Evolutionary conservation across 2,329 filamentous ascomycete genomes (phyloP), one percentile per base, ranked within the genome.

Genomic region (Thyridium curvatum): DNA sequence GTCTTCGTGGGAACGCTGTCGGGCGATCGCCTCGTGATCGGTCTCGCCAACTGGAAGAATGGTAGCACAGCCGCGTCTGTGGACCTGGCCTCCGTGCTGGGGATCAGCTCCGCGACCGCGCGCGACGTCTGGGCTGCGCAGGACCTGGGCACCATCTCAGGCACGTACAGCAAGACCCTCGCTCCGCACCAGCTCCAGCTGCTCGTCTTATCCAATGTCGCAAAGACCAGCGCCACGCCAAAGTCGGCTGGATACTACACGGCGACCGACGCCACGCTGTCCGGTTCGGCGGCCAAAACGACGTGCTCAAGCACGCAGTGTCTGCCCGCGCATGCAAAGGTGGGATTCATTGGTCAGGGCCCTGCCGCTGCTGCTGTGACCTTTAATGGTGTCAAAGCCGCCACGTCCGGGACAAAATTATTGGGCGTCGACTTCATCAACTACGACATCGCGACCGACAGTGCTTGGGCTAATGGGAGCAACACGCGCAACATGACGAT

Each of bases 401-500:
- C 54, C 1, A 57, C 50, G 0, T 51, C 44, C 4, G 60, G 63
- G 1, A 47, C 47, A 3, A 62, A 66, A 41, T 61, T 68, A 26
- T 41, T 74, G 1, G 66, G 65, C 1, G 51, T 74, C 12, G 67
- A 72, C 47, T 74, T 65, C 34, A 68, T 72, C 52, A 74, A 75
- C 53, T 73, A 75, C 44, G 70, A 74, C 8, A 58, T 72, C 10
- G 60, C 64, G 0, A 60, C 71, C 13, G 52, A 51, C 2, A 61
- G 56, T 0, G 55, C 65, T 0, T 73, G 68, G 56, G 61, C 47
- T 0, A 62, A 51, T 44, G 71, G 66, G 0, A 59, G 63, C 1
- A 76, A 74, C 45, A 65, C 69, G 0, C 54, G 70, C 1, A 74
- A 74, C 39, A 59, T 73, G 49, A 71, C 70, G 0, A 52, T 76